phyloP scores from a whole-genome alignment of 2,329 filamentous ascomycete genomes.

The Cercospora sp. region DNA sequence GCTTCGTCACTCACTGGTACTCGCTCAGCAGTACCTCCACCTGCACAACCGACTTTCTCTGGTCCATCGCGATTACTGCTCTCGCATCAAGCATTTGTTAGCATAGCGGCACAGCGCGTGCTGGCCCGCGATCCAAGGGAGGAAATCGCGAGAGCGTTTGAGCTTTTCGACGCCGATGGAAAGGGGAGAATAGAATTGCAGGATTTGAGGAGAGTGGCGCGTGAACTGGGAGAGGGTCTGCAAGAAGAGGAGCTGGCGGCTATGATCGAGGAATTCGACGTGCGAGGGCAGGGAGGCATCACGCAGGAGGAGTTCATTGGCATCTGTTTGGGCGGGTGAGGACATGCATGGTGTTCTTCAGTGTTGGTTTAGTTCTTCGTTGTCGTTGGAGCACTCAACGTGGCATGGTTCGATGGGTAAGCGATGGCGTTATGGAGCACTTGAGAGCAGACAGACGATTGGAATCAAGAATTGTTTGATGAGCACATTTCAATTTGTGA shows the following conservation, averaged over 20 bases:
- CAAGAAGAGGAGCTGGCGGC: slow-evolving; percentile 89
- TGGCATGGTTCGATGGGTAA: not conserved
- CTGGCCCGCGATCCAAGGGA: slow-evolving; percentile 80
- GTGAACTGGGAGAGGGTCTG: slow-evolving; percentile 87
- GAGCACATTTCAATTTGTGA: not conserved
- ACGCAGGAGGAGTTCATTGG: slow-evolving; percentile 64
- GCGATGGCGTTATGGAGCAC: slow-evolving; percentile 12
- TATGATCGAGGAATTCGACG: slow-evolving; percentile 98
- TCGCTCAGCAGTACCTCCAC: slow-evolving; percentile 40
- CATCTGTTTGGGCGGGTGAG: slow-evolving; percentile 57
- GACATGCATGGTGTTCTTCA: not conserved
- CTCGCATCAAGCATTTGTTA: slow-evolving; percentile 70
- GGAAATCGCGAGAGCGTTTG: slow-evolving; percentile 87
- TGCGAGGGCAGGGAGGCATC: slow-evolving; percentile 83
- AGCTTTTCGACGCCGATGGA: slow-evolving; percentile 87
- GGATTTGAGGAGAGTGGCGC: slow-evolving; percentile 81
- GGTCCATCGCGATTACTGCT: slow-evolving; percentile 66
- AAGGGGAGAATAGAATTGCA: slow-evolving; percentile 89
- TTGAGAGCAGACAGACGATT: not conserved
- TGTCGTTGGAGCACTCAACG: not conserved
- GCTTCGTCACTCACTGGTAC: slow-evolving; percentile 31
- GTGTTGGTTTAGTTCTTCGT: not conserved
- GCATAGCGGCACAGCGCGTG: slow-evolving; percentile 75
- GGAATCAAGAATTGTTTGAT: not conserved
- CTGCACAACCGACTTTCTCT: slow-evolving; percentile 36